Conservation (phyloP, 148 eudicot species). For the Gaultheria prostrata region DNA sequence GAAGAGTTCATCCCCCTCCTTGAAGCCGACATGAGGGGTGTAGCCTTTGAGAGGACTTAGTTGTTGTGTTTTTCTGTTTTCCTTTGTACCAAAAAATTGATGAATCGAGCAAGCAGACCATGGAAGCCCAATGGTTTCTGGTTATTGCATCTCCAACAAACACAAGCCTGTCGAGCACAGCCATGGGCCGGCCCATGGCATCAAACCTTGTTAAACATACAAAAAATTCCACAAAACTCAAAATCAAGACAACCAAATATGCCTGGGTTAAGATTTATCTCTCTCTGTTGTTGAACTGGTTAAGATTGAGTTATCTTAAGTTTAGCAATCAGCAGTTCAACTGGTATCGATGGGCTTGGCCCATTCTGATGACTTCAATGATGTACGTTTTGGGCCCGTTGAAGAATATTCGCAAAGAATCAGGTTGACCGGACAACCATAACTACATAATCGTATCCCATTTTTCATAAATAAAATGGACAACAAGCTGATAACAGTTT, state of each 20-base stretch:
- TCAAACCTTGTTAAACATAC: slow-evolving; percentile 9
- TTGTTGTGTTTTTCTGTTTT: no score
- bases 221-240: not conserved
- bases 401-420: not conserved
- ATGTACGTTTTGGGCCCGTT: not conserved
- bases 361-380: not conserved
- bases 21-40: no score
- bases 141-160: slow-evolving; percentile 14
- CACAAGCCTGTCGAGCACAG: slow-evolving; percentile 13
- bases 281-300: no score
- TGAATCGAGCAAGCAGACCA: slow-evolving; percentile 17
- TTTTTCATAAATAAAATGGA: not conserved
- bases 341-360: not conserved
- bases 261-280: no score
- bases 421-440: not conserved
- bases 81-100: no score
- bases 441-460: not conserved
- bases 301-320: no score
- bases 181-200: no score
- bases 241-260: not conserved
- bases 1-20: no score
- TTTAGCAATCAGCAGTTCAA: not conserved
- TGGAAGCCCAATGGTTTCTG: slow-evolving; percentile 19
- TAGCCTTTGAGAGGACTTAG: no score
- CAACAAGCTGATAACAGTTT: not conserved